Conservation (phyloP, 1,284 basidiomycete species). For the Xerocomus cyaneibrunnescens region DNA sequence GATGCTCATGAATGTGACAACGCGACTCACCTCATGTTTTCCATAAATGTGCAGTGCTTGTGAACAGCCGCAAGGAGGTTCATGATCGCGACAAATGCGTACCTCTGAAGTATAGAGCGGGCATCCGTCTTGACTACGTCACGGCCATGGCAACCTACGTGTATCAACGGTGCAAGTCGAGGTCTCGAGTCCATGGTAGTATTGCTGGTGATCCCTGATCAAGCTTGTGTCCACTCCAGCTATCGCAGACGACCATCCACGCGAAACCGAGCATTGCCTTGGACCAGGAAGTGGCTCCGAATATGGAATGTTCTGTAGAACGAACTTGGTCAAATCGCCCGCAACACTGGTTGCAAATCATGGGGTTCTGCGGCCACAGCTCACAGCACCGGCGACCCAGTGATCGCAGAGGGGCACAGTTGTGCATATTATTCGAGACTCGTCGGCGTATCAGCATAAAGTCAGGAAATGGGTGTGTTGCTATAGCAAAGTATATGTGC, state of each 20-base stretch:
- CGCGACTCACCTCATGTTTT: conserved; percentile 41
- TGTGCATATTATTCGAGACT: conserved; percentile 17
- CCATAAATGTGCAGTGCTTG: conserved; percentile 37
- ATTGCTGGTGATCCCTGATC: conserved; percentile 19
- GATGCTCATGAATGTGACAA: conserved; percentile 35
- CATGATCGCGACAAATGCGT: conserved; percentile 37
- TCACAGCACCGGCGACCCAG: conserved; percentile 13
- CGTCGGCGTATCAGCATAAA: conserved; percentile 12
- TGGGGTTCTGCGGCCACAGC: conserved; percentile 12
- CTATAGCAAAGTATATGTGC: conserved; percentile 27
- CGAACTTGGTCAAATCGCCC: conserved; percentile 10
- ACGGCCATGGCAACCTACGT: conserved; percentile 24
- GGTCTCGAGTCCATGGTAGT: conserved; percentile 6
- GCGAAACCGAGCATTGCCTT: conserved; percentile 23
- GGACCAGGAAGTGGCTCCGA: conserved; percentile 17
- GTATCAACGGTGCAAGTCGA: conserved; percentile 7
- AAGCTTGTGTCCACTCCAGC: conserved; percentile 4
- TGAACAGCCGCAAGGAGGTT: conserved; percentile 38
- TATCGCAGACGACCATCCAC: conserved; percentile 6
- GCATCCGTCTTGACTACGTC: conserved; percentile 26
- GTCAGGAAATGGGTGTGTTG: conserved; percentile 5
- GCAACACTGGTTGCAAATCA: conserved; percentile 16
- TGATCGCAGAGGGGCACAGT: conserved; percentile 12
- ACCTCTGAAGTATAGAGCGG: conserved; percentile 25
- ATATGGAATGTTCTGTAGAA: conserved; percentile 35